phyloP scores from a whole-genome alignment of 306 rosid species.

The Lathyrus oleraceus region DNA sequence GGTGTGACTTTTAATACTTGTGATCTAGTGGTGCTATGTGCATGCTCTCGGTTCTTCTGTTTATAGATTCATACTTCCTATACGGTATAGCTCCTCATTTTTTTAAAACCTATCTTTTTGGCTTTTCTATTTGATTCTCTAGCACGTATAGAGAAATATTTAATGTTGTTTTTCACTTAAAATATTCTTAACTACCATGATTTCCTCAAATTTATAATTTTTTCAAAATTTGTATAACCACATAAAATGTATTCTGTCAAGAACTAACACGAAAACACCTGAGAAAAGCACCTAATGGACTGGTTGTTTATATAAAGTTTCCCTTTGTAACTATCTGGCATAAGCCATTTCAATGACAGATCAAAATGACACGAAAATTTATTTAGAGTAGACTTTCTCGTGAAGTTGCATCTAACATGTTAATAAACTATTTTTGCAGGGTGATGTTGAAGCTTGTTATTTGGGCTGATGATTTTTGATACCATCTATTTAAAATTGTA shows the following conservation, averaged over 20 bases:
- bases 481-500: conserved; percentile 23
- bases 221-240: not conserved
- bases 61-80: conserved; percentile 42
- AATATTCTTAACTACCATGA: not conserved
- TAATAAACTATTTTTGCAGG: conserved; percentile 41
- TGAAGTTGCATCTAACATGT: conserved; percentile 27
- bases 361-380: conserved; percentile 7
- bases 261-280: not conserved
- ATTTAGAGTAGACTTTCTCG: not conserved
- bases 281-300: not conserved
- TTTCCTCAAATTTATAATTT: not conserved
- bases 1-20: conserved; percentile 24
- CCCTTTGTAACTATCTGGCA: not conserved
- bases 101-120: not conserved
- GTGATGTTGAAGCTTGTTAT: conserved; percentile 50
- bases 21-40: conserved; percentile 36
- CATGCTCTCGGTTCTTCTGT: conserved; percentile 37
- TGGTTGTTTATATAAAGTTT: not conserved
- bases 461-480: conserved; percentile 45
- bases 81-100: conserved; percentile 45
- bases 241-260: not conserved
- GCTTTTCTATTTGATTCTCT: not conserved
- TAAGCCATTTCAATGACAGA: conserved; percentile 14
- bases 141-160: no score
- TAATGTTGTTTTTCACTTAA: not conserved